A percentile compares a stretch with the other conserved stretches of the same genome.
These are phyloP conservation scores for Coleophoma cylindrospora DNA, from an alignment of 2,329 filamentous ascomycete species.

Conservation along the genomic window DNA sequence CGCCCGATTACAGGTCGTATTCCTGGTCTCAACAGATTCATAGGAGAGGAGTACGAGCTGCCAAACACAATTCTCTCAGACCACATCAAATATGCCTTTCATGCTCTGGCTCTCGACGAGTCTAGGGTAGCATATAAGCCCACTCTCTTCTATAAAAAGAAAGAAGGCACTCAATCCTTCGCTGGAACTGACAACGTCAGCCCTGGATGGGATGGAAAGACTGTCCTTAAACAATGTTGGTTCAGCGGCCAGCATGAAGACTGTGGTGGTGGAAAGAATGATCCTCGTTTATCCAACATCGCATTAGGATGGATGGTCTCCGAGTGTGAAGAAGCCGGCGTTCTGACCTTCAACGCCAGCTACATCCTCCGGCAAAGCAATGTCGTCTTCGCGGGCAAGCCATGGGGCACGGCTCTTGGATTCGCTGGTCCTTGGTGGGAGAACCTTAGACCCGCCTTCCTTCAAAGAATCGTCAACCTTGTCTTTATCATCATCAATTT, in stretches of 20 bases:
- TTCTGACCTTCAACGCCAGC: neutral
- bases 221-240: conserved; percentile 1
- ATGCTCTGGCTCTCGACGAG: conserved; percentile 41
- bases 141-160: conserved; percentile 24
- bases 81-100: conserved; percentile 38
- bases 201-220: too few relatives aligned
- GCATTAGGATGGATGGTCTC: neutral
- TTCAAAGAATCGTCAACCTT: neutral
- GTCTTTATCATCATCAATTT: neutral
- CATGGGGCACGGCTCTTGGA: neutral
- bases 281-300: neutral
- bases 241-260: neutral
- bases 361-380: neutral
- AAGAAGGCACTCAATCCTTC: neutral
- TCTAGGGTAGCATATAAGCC: conserved; percentile 29
- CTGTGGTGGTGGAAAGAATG: neutral
- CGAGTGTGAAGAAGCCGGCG: neutral
- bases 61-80: conserved; percentile 27
- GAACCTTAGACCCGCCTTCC: neutral
- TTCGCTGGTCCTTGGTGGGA: neutral
- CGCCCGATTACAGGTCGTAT: neutral
- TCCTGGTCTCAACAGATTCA: neutral
- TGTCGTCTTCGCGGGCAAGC: neutral
- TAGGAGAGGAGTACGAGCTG: conserved; percentile 24
- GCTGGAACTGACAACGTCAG: too few relatives aligned